Percentiles rank a stretch among this genome's conserved stretches.
Evolutionary conservation across 176 grass and related monocot genomes (phyloP).

Genomic region (Eragrostis nindensis): DNA sequence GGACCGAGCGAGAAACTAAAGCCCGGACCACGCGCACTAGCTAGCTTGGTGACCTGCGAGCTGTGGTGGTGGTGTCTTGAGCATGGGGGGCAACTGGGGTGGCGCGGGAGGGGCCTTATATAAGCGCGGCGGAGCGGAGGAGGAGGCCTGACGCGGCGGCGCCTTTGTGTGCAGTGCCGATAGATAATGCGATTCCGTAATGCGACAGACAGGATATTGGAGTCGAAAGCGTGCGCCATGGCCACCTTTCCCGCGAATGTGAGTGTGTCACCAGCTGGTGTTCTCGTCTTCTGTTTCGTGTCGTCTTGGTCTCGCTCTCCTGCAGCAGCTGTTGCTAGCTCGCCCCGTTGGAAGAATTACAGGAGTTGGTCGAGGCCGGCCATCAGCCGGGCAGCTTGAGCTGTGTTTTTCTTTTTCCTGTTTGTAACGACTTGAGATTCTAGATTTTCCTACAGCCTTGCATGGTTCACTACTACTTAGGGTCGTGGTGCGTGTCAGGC

Average conservation of each 20-base stretch:
- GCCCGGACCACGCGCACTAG: neutral
- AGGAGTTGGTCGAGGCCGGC: too few species aligned
- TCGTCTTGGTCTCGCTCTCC: neutral
- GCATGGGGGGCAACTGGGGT: neutral
- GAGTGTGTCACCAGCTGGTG: neutral
- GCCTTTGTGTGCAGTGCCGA: neutral
- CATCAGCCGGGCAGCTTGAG: too few species aligned
- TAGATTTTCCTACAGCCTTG: neutral
- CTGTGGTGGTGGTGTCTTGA: neutral
- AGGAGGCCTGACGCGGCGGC: neutral
- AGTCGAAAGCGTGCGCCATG: constrained; percentile 40
- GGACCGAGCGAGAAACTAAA: too few species aligned
- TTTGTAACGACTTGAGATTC: too few species aligned
- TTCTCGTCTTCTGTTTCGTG: constrained; percentile 15
- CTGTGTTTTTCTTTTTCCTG: too few species aligned
- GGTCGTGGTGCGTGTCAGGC: neutral
- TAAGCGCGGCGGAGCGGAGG: constrained; percentile 18
- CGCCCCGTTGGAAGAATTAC: neutral
- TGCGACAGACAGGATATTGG: constrained; percentile 43
- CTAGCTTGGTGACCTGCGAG: neutral
- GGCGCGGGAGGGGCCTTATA: constrained; percentile 44
- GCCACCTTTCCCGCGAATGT: neutral
- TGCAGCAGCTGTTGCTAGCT: neutral
- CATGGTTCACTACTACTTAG: neutral
- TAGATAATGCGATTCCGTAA: neutral